A percentile compares a stretch with the other conserved stretches of the same genome.
These are phyloP conservation scores for Monilinia fructigena DNA, from an alignment of 2,329 filamentous ascomycete species.

Conservation along the genomic window DNA sequence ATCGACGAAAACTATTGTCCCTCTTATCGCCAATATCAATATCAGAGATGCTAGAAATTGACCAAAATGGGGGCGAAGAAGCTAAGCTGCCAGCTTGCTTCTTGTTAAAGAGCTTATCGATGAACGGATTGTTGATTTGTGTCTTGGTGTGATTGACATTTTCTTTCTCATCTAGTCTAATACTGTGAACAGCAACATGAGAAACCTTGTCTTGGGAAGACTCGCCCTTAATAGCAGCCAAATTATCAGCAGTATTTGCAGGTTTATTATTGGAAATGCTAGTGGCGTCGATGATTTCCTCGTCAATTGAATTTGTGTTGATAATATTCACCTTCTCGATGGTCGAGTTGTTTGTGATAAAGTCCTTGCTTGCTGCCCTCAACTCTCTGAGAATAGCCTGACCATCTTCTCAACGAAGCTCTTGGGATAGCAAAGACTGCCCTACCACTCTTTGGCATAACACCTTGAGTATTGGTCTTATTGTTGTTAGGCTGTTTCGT, in stretches of 20 bases:
- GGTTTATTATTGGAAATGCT: background rate
- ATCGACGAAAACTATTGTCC: slow-evolving; percentile 12
- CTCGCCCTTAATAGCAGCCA: background rate
- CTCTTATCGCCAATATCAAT: slow-evolving; percentile 27
- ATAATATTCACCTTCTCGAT: background rate
- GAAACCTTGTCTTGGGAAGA: background rate
- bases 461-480: background rate
- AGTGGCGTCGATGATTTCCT: background rate
- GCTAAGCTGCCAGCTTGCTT: slow-evolving; percentile 6
- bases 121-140: background rate
- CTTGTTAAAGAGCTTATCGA: background rate
- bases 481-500: background rate
- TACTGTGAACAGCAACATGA: slow-evolving; percentile 11
- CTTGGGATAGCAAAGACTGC: background rate
- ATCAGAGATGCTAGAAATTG: slow-evolving; percentile 18
- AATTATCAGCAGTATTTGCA: background rate
- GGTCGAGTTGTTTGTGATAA: background rate
- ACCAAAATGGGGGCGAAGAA: slow-evolving; percentile 18
- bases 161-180: slow-evolving; percentile 3
- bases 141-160: background rate
- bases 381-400: slow-evolving; percentile 7
- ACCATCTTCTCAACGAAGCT: background rate
- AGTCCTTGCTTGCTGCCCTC: slow-evolving; percentile 1
- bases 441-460: background rate
- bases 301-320: background rate